Evolutionary conservation across 306 rosid genomes (phyloP), one percentile per base, ranked within the genome.

Genomic region (Cicer bijugum): DNA sequence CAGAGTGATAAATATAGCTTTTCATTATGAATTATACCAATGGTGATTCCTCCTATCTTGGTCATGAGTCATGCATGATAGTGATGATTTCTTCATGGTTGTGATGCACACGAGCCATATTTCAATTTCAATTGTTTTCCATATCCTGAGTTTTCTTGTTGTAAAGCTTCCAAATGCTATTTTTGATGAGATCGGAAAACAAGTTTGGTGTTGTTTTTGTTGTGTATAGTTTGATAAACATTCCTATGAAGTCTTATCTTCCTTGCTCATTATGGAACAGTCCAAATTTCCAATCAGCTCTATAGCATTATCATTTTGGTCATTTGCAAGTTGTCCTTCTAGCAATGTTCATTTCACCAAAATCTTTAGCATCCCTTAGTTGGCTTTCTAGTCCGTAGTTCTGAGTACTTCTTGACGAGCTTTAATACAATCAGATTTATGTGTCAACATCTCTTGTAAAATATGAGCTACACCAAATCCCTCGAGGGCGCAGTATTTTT

Each of bases 11-110:
- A 40, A 53, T 40, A 19, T 40, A 71, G 52, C 66, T 6, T 53
- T 5, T 1, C 39, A 0, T 55, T 40, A 6, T 11, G 53, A 40
- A 55, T 71, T 46, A 55, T 71, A 40, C 20, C 5, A 6, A 19
- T 12, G 14, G 42, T 17, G 42, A 71, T 53, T 71, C 16, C 51
- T 70, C 39, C 12, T 60, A 20, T 53, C 52, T 70, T 11, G 20
- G 33, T 71, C 52, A 71, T 39, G 11, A 16, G 12, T 52, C 19
- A 17, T 17, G 19, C 50, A 16, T 51, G 60, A 6, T n/a, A 11
- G 39, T 47, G 35, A 50, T 35, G 16, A 69, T 35, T 15, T 35
- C 23, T 50, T 44, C 74, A 9, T 50, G 60, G 9, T 2, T 14
- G 10, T 48, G 62, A 19, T 44, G 59, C 45, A 47, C 28, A 12